Percentiles rank a stretch among this genome's conserved stretches.
phyloP scores from a whole-genome alignment of 108 stramenopile genomes.

The Hondaea fermentalgiana region DNA sequence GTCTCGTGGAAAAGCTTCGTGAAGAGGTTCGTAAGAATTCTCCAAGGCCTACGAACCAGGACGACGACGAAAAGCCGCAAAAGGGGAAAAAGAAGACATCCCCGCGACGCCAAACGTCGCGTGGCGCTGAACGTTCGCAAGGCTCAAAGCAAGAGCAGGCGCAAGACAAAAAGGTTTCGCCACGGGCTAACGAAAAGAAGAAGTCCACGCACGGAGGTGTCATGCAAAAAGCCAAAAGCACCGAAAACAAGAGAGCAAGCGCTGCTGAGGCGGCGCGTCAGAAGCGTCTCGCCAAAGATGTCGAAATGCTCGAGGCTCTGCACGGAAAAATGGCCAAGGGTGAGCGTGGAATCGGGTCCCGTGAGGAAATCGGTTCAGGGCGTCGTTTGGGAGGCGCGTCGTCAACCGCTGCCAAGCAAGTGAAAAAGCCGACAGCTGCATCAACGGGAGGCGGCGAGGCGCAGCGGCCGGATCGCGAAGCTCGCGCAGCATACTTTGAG shows the following conservation, averaged over 20 bases:
- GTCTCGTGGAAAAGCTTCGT: not conserved
- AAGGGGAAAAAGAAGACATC: not conserved
- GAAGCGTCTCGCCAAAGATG: not conserved
- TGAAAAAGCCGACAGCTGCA: not conserved
- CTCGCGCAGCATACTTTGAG: slow-evolving; percentile 6
- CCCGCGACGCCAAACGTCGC: not conserved
- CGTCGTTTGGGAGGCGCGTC: not conserved
- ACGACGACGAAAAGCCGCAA: not conserved
- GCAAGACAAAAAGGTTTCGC: too few species aligned
- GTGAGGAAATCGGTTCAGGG: not conserved
- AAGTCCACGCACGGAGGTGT: not conserved
- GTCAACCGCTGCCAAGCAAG: too few species aligned
- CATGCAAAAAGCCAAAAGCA: too few species aligned
- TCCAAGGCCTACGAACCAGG: not conserved
- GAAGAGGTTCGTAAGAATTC: not conserved
- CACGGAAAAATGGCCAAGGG: not conserved
- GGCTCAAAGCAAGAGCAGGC: too few species aligned
- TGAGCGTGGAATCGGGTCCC: not conserved
- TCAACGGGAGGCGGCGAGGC: not conserved
- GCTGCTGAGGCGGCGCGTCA: not conserved
- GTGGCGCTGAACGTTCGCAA: too few species aligned
- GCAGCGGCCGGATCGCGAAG: not conserved
- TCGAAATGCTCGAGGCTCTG: not conserved
- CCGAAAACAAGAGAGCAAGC: not conserved
- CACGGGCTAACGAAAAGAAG: not conserved